phyloP scores from a whole-genome alignment of 2,329 filamentous ascomycete genomes.

The Hypoxylon rubiginosum region DNA sequence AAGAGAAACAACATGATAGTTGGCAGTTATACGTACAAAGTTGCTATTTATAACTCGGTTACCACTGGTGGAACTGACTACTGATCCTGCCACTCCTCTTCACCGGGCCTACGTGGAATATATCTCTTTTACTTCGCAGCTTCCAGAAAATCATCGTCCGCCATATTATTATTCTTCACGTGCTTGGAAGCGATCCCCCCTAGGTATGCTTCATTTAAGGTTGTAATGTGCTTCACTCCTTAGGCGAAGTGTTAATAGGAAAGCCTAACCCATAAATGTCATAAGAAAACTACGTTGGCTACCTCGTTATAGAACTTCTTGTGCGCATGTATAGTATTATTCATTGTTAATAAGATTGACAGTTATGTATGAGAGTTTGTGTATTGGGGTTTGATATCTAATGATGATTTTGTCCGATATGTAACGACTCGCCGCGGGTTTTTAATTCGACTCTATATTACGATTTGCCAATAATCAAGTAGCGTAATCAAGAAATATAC shows the following conservation, averaged over 20 bases:
- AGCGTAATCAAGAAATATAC: background rate
- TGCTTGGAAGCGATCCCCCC: background rate
- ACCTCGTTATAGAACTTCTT: background rate
- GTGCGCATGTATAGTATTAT: background rate
- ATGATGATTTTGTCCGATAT: background rate
- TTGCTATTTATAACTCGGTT: constrained; percentile 26
- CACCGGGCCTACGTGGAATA: constrained; percentile 1
- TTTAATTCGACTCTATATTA: background rate
- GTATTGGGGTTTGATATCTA: too few species aligned
- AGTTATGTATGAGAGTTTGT: too few species aligned
- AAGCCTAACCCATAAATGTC: background rate
- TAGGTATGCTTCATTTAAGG: too few species aligned
- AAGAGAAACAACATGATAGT: background rate
- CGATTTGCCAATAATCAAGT: background rate
- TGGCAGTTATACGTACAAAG: background rate
- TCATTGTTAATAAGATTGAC: background rate
- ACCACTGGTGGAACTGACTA: constrained; percentile 2
- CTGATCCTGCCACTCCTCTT: constrained; percentile 15
- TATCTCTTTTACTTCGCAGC: background rate
- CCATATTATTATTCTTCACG: background rate
- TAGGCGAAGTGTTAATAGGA: background rate
- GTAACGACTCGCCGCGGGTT: too few species aligned
- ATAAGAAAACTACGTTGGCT: background rate
- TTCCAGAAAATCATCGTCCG: background rate
- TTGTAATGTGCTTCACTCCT: background rate